Evolutionary conservation across 495 filamentous ascomycete species (phyloP).

Genomic region (Chaetomium tenue): DNA sequence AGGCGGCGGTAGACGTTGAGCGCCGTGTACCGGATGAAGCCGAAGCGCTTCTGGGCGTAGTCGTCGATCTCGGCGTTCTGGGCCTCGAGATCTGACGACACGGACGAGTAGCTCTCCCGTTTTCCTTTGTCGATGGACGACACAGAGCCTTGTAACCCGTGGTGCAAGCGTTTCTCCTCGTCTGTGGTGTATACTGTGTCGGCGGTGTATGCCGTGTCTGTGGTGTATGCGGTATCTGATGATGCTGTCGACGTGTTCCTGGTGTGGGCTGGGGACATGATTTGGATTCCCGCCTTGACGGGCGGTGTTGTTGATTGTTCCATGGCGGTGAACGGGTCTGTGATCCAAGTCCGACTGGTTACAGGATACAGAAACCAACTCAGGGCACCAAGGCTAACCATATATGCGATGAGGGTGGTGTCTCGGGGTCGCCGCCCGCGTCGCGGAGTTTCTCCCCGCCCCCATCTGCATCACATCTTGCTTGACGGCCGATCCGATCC

Average conservation of each 20-base stretch:
- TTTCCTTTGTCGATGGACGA: constrained; percentile 20
- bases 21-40: constrained; percentile 32
- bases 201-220: neutral
- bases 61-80: constrained; percentile 21
- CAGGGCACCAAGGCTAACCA: neutral
- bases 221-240: constrained; percentile 3
- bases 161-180: neutral
- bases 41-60: constrained; percentile 30
- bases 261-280: neutral
- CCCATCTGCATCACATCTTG: neutral
- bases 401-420: constrained; percentile 7
- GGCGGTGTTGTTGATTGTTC: neutral
- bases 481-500: neutral
- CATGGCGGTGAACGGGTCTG: neutral
- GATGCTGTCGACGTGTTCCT: constrained; percentile 8
- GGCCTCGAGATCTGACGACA: constrained; percentile 27
- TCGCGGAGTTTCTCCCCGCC: constrained; percentile 5
- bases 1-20: constrained; percentile 39
- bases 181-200: neutral
- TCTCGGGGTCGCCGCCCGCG: too few species aligned
- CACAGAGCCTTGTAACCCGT: neutral
- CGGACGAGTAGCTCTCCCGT: constrained; percentile 2
- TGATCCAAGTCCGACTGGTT: neutral
- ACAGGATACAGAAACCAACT: neutral
- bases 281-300: neutral